phyloP scores from a whole-genome alignment of 257 asterid species.

The Schizonepeta tenuifolia region DNA sequence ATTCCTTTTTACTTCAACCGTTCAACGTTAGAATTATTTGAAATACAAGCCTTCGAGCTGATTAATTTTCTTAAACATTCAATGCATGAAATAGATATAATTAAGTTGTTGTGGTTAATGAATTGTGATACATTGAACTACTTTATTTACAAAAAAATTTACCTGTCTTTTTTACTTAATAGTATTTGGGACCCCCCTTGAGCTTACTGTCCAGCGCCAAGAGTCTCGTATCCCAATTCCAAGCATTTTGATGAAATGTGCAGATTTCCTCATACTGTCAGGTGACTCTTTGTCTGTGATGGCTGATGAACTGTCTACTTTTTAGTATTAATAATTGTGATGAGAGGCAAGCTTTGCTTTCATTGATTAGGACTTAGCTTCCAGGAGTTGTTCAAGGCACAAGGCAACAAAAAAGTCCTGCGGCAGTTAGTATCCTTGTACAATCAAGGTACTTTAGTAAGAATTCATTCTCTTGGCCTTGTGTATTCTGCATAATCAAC shows the following conservation, averaged over 20 bases:
- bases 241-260: slow-evolving; percentile 69
- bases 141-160: slow-evolving; percentile 11
- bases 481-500: slow-evolving; percentile 18
- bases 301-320: background rate
- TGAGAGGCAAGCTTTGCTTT: slow-evolving; percentile 26
- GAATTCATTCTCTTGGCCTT: slow-evolving; percentile 5
- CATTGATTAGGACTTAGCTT: slow-evolving; percentile 66
- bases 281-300: slow-evolving; percentile 46
- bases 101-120: slow-evolving; percentile 7
- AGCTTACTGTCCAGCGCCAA: slow-evolving; percentile 76
- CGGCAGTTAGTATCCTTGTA: slow-evolving; percentile 71
- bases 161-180: slow-evolving; percentile 29
- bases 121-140: slow-evolving; percentile 9
- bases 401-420: slow-evolving; percentile 76
- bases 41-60: slow-evolving; percentile 3
- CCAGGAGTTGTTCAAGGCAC: slow-evolving; percentile 72
- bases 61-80: slow-evolving; percentile 11
- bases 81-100: background rate
- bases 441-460: slow-evolving; percentile 68
- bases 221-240: slow-evolving; percentile 75
- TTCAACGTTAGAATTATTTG: slow-evolving; percentile 8
- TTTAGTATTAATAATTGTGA: slow-evolving; percentile 14
- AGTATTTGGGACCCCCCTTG: slow-evolving; percentile 91
- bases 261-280: slow-evolving; percentile 84
- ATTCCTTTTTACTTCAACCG: background rate